Evolutionary conservation across 441 rosid species (phyloP).

Genomic region (Omphalea diandra): DNA sequence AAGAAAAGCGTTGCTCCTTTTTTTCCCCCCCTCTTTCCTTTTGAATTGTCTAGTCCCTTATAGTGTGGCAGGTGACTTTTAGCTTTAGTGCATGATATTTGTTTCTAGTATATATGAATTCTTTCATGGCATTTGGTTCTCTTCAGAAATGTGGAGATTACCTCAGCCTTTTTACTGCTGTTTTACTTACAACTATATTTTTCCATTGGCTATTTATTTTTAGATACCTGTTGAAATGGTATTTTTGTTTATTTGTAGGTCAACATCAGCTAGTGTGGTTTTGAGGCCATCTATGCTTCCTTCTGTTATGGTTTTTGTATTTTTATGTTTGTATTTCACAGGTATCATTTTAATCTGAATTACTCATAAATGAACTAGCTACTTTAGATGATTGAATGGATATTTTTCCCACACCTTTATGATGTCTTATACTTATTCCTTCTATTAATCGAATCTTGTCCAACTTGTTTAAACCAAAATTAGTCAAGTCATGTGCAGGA

Average conservation of each 20-base stretch:
- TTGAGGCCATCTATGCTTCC: slow-evolving; percentile 34
- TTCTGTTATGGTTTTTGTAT: slow-evolving; percentile 30
- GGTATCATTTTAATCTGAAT: slow-evolving; percentile 31
- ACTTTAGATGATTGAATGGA: background rate
- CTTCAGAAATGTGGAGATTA: no score
- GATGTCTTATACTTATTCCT: background rate
- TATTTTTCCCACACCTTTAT: background rate
- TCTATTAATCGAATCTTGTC: background rate
- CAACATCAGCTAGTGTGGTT: slow-evolving; percentile 47
- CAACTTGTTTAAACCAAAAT: background rate
- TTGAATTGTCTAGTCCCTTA: no score
- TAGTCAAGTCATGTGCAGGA: no score
- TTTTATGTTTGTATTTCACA: slow-evolving; percentile 34
- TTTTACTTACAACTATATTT: no score
- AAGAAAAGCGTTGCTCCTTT: no score
- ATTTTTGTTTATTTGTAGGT: slow-evolving; percentile 37
- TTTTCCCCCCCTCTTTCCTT: background rate
- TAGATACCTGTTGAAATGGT: slow-evolving; percentile 17
- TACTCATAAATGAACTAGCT: background rate
- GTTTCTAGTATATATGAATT: no score
- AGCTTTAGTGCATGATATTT: background rate
- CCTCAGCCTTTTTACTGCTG: background rate
- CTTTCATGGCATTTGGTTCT: no score
- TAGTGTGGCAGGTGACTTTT: no score
- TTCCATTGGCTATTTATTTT: no score